Evolutionary conservation across 2,329 filamentous ascomycete species (phyloP), one percentile per base, ranked within the genome.

Genomic region (Neurospora sp.): DNA sequence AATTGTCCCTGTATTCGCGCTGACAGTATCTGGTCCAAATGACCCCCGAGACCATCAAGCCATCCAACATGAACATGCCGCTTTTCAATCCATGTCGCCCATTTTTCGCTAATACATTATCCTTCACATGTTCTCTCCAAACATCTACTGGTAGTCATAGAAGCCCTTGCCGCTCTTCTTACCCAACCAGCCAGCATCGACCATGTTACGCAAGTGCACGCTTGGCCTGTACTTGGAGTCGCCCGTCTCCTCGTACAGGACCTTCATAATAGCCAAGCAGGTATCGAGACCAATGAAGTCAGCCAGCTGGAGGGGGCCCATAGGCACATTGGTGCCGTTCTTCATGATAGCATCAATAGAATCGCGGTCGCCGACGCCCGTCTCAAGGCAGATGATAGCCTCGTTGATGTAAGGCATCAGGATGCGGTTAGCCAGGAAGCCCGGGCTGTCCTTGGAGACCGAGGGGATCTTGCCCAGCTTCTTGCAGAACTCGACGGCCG

Each of bases 401-500:
- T 99, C 96, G 79, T 99, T 99, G 83, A 99, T 97, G 79, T 99
- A 99, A 0, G 96, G 96, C 96, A 99, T 99, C 71, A 99, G 83
- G 72, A 99, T 99, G 10, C 96, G 87, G 80, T 99, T 99, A 39
- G 96, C 96, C 33, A 99, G 84, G 83, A 99, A 99, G 1, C 96
- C 96, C 0, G 96, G 96, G 0, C 92, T 89, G 80, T 99, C 96
- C 17, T 92, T 92, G 15, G 93, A 97, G 38, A 92, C 87, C 3
- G 94, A 96, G 0, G 93, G 83, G 68, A 98, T 86, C 83, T 99
- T 99, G 77, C 94, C 95, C 92, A 99, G 97, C 71, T 88, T 88
- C 82, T 91, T 88, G 81, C 95, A 95, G 78, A 99, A 95, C 6
- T 87, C 90, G 11, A 98, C 82, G 2, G 96, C 93, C 0, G 91